phyloP scores from a whole-genome alignment of 768 basidiomycete genomes.

The Xanthoconium stramineum region DNA sequence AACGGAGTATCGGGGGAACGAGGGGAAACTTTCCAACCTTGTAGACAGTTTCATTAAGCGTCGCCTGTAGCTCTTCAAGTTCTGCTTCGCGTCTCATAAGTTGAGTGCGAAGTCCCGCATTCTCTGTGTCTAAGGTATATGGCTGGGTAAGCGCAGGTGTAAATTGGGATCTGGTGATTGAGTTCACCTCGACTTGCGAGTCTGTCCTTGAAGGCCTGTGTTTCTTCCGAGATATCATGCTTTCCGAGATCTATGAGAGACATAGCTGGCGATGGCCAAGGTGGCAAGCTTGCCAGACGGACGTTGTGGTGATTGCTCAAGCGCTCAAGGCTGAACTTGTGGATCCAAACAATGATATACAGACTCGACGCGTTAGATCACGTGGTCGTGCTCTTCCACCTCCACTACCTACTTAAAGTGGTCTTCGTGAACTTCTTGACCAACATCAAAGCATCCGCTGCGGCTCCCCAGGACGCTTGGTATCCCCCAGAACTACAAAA shows the following conservation, averaged over 20 bases:
- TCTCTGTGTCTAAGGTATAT: constrained; percentile 31
- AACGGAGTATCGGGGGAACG: not conserved
- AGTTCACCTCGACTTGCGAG: constrained; percentile 36
- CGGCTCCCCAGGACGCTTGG: constrained; percentile 43
- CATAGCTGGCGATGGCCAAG: constrained; percentile 26
- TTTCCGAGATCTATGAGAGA: constrained; percentile 38
- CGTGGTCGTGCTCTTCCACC: constrained; percentile 27
- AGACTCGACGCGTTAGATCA: constrained; percentile 30
- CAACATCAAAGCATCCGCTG: constrained; percentile 36
- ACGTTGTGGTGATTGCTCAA: constrained; percentile 5
- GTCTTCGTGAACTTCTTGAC: constrained; percentile 9
- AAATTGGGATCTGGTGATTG: not conserved
- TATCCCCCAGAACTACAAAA: constrained; percentile 34
- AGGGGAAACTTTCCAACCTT: constrained; percentile 29
- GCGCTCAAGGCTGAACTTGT: constrained; percentile 3
- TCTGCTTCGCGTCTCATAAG: constrained; percentile 38
- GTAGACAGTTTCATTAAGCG: constrained; percentile 34
- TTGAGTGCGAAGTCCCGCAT: constrained; percentile 32
- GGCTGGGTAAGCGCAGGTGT: constrained; percentile 4
- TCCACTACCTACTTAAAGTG: not conserved
- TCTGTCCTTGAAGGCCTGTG: constrained; percentile 34
- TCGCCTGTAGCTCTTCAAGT: constrained; percentile 31
- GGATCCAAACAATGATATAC: constrained; percentile 27
- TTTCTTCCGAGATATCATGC: constrained; percentile 38
- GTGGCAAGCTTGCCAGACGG: constrained; percentile 16